A percentile compares a stretch with the other conserved stretches of the same genome.
phyloP scores from a whole-genome alignment of 2,329 filamentous ascomycete species.

The Erysiphe pulchra region DNA sequence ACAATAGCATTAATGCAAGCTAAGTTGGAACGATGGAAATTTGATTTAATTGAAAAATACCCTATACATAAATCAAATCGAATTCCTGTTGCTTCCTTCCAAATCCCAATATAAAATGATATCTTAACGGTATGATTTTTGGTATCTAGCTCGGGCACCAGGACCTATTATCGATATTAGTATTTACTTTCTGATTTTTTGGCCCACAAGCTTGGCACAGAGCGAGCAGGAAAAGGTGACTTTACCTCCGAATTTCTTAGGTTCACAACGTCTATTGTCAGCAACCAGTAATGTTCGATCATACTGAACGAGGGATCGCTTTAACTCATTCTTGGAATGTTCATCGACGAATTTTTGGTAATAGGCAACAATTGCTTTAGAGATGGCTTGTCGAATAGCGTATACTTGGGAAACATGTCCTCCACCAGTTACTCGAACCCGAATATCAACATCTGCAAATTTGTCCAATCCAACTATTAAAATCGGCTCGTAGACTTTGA shows the following conservation, averaged over 20 bases:
- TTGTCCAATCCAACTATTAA: slow-evolving; percentile 94
- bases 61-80: no score
- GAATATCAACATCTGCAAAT: slow-evolving; percentile 90
- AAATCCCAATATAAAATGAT: slow-evolving; percentile 4
- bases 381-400: slow-evolving; percentile 95
- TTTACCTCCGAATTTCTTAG: slow-evolving; percentile 57
- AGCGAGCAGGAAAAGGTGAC: slow-evolving; percentile 1
- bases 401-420: slow-evolving; percentile 96
- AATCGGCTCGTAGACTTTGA: slow-evolving; percentile 99
- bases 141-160: slow-evolving; percentile 88
- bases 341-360: slow-evolving; percentile 99
- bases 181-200: background rate
- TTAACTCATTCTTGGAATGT: slow-evolving; percentile 99
- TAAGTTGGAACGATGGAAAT: no score
- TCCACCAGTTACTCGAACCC: slow-evolving; percentile 86
- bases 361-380: slow-evolving; percentile 93
- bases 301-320: slow-evolving; percentile 88
- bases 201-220: no score
- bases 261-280: slow-evolving; percentile 97
- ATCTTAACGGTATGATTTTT: slow-evolving; percentile 95
- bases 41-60: no score
- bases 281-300: slow-evolving; percentile 94
- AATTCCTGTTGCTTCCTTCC: background rate
- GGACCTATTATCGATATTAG: slow-evolving; percentile 39
- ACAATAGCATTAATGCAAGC: no score